A percentile compares a stretch with the other conserved stretches of the same genome.
These are phyloP conservation scores for Starmerella apicola DNA, from an alignment of 805 yeast species.

Conservation along the genomic window DNA sequence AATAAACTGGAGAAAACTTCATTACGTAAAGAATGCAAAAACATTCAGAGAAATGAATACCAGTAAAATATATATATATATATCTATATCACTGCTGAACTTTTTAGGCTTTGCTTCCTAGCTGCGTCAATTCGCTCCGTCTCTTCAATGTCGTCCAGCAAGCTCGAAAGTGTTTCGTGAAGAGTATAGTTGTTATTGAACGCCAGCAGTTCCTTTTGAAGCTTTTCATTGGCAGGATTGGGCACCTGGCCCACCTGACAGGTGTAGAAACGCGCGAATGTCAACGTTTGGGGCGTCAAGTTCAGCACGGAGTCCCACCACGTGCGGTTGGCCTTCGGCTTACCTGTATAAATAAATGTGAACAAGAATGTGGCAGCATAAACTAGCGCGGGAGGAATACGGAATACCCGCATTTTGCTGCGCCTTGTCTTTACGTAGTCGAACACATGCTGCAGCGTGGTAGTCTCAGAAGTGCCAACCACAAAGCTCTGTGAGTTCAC, in stretches of 20 bases:
- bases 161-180: conserved; percentile 20
- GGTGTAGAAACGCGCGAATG: conserved; percentile 21
- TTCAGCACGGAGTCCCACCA: conserved; percentile 13
- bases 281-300: conserved; percentile 17
- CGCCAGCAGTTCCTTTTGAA: conserved; percentile 16
- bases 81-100: too few species aligned
- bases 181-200: conserved; percentile 17
- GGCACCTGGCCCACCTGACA: conserved; percentile 23
- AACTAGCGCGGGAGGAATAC: conserved; percentile 20
- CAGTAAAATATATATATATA: too few species aligned
- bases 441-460: conserved; percentile 20
- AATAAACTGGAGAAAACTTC: too few species aligned
- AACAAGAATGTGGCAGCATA: conserved; percentile 15
- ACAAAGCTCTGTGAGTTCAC: conserved; percentile 15
- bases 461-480: conserved; percentile 17
- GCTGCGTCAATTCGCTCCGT: neutral
- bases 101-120: too few species aligned
- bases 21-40: too few species aligned
- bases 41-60: too few species aligned
- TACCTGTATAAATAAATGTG: conserved; percentile 11
- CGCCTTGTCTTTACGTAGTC: conserved; percentile 12
- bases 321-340: conserved; percentile 5
- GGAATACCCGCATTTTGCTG: conserved; percentile 12
- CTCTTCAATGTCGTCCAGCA: conserved; percentile 15
- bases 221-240: conserved; percentile 11